Percentiles rank a stretch among this genome's conserved stretches.
These are phyloP conservation scores for Grigorovia yakushimaensis DNA, from an alignment of 805 yeast species.

Conservation along the genomic window DNA sequence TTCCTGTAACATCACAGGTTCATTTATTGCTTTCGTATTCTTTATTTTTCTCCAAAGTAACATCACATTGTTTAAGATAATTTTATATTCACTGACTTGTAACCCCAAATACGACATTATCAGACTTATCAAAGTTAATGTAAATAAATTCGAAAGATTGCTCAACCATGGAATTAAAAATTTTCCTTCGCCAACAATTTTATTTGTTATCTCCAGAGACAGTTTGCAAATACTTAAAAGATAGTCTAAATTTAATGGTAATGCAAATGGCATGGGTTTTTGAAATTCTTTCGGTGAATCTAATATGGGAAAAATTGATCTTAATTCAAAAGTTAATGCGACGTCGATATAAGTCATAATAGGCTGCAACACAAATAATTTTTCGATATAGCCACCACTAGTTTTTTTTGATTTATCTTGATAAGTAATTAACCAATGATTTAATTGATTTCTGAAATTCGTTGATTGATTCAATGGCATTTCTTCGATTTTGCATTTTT, in stretches of 20 bases:
- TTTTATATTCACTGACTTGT: constrained; percentile 5
- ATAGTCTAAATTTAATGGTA: constrained; percentile 8
- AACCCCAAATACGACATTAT: constrained; percentile 38
- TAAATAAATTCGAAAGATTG: constrained; percentile 36
- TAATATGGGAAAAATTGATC: constrained; percentile 14
- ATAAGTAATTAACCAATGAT: constrained; percentile 9
- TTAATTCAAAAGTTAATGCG: constrained; percentile 14
- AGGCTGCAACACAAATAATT: constrained; percentile 10
- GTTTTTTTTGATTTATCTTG: neutral
- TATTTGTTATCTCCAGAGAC: constrained; percentile 24
- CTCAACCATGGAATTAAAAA: constrained; percentile 44
- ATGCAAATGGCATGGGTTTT: neutral
- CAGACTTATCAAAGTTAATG: constrained; percentile 34
- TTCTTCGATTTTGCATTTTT: constrained; percentile 14
- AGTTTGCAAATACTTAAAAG: constrained; percentile 7
- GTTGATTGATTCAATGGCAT: constrained; percentile 11
- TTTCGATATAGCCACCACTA: neutral
- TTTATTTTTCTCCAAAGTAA: constrained; percentile 19
- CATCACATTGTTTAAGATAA: constrained; percentile 12
- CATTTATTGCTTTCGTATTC: constrained; percentile 24
- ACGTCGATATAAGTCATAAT: constrained; percentile 17
- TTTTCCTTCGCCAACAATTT: constrained; percentile 24
- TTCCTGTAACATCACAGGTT: constrained; percentile 43
- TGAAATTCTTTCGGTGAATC: constrained; percentile 7
- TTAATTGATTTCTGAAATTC: constrained; percentile 8